Conservation (phyloP, 352 stramenopile species). For the Phytophthora cryptogea region DNA sequence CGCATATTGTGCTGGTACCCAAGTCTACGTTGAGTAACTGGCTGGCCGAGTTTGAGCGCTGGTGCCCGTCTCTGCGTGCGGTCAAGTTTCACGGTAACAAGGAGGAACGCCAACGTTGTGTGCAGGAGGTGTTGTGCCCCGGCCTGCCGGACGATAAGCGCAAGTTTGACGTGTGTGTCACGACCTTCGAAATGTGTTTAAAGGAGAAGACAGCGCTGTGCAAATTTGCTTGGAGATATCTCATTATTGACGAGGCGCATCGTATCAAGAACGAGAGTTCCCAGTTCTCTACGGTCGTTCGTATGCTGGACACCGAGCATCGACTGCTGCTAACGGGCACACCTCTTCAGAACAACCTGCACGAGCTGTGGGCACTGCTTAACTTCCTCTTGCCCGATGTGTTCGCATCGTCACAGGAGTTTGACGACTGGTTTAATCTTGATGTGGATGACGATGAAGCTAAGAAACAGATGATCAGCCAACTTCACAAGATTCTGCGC, state of each 20-base stretch:
- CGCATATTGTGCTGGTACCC: slow-evolving; percentile 94
- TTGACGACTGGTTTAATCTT: slow-evolving; percentile 90
- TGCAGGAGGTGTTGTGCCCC: slow-evolving; percentile 90
- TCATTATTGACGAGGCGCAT: slow-evolving; percentile 89
- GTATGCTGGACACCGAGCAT: slow-evolving; percentile 85
- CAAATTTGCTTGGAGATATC: slow-evolving; percentile 91
- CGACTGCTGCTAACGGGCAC: slow-evolving; percentile 94
- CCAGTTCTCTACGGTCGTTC: slow-evolving; percentile 87
- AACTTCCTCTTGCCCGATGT: slow-evolving; percentile 95
- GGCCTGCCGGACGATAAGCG: slow-evolving; percentile 89
- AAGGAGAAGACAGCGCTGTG: slow-evolving; percentile 89
- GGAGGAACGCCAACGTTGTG: slow-evolving; percentile 82
- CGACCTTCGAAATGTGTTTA: slow-evolving; percentile 96
- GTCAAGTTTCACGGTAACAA: slow-evolving; percentile 95
- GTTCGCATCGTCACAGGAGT: slow-evolving; percentile 89
- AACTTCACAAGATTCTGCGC: slow-evolving; percentile 88
- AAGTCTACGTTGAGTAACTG: slow-evolving; percentile 95
- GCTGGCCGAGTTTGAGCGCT: slow-evolving; percentile 93
- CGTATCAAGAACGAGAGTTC: slow-evolving; percentile 90
- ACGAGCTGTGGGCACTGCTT: slow-evolving; percentile 94
- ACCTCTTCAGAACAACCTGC: slow-evolving; percentile 95
- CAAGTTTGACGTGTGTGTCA: slow-evolving; percentile 97
- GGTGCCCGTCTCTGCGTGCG: slow-evolving; percentile 90
- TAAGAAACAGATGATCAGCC: slow-evolving; percentile 90
- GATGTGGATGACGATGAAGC: slow-evolving; percentile 88